A percentile compares a stretch with the other conserved stretches of the same genome.
Evolutionary conservation across 1,139 yeast genomes (phyloP).

Genomic region (Saccharomyces pastorianus): DNA sequence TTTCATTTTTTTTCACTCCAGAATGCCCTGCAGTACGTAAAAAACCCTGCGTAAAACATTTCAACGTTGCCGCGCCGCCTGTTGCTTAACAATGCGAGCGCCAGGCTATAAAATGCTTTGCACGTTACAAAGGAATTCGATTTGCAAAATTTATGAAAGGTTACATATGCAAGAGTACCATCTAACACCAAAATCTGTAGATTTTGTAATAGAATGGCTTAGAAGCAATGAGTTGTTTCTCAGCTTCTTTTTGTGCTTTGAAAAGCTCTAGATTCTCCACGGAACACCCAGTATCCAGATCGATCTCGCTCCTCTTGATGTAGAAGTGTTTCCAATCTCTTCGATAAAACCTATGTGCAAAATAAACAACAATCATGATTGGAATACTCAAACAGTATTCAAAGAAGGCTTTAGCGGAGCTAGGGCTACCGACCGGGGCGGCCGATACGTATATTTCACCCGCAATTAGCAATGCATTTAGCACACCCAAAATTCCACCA

Average conservation of each 20-base stretch:
- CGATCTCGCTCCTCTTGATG: slow-evolving; percentile 45
- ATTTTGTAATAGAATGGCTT: slow-evolving; percentile 11
- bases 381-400: slow-evolving; percentile 53
- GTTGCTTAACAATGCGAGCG: too few relatives aligned
- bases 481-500: slow-evolving; percentile 41
- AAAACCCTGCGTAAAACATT: too few relatives aligned
- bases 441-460: slow-evolving; percentile 63
- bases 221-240: slow-evolving; percentile 22
- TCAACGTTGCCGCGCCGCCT: too few relatives aligned
- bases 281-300: slow-evolving; percentile 64
- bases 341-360: slow-evolving; percentile 46
- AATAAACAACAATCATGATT: slow-evolving; percentile 44
- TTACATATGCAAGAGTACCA: background rate
- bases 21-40: too few relatives aligned
- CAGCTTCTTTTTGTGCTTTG: slow-evolving; percentile 51
- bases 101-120: too few relatives aligned
- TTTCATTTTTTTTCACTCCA: too few relatives aligned
- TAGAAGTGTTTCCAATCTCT: slow-evolving; percentile 42
- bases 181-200: slow-evolving; percentile 12
- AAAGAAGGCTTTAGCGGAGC: slow-evolving; percentile 46
- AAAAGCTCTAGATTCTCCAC: slow-evolving; percentile 59
- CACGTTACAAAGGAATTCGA: too few relatives aligned
- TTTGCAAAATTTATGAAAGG: too few relatives aligned
- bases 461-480: slow-evolving; percentile 40
- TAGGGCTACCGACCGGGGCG: slow-evolving; percentile 46